phyloP scores from a whole-genome alignment of 345 rosid genomes.

The Luvunga scandens region DNA sequence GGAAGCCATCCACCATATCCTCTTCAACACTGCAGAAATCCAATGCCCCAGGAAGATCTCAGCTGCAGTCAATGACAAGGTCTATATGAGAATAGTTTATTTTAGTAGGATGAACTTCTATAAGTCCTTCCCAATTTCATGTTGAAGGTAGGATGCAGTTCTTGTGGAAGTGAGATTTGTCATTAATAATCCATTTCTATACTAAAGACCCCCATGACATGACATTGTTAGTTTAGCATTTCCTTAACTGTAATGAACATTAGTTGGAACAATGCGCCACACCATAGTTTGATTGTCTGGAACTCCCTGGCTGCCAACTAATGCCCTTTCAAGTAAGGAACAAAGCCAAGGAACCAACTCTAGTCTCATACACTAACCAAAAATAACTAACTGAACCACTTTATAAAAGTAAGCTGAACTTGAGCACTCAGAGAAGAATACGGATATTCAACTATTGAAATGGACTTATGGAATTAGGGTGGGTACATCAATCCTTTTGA shows the following conservation, averaged over 20 bases:
- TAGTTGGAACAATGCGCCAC: not conserved
- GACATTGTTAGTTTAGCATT: not conserved
- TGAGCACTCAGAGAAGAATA: not conserved
- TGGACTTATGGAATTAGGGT: not conserved
- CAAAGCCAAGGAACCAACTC: not conserved
- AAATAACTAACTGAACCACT: not conserved
- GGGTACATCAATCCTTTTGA: not conserved
- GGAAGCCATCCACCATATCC: slow-evolving; percentile 98
- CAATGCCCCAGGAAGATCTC: slow-evolving; percentile 99
- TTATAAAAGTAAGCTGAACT: not conserved
- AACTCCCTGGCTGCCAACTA: not conserved
- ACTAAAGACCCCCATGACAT: not conserved
- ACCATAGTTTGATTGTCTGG: not conserved
- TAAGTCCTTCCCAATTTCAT: slow-evolving; percentile 24
- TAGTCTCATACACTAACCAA: not conserved
- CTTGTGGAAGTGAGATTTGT: not conserved
- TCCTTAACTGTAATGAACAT: not conserved
- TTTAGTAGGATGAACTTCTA: slow-evolving; percentile 35
- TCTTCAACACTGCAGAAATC: slow-evolving; percentile 99
- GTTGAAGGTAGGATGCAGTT: slow-evolving; percentile 11
- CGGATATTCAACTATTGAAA: not conserved
- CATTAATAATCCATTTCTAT: not conserved
- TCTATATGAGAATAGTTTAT: slow-evolving; percentile 61
- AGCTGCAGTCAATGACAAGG: slow-evolving; percentile 99
- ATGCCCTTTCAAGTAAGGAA: not conserved